Evolutionary conservation across 352 stramenopile species (phyloP).

Genomic region (Phytophthora brassicae): DNA sequence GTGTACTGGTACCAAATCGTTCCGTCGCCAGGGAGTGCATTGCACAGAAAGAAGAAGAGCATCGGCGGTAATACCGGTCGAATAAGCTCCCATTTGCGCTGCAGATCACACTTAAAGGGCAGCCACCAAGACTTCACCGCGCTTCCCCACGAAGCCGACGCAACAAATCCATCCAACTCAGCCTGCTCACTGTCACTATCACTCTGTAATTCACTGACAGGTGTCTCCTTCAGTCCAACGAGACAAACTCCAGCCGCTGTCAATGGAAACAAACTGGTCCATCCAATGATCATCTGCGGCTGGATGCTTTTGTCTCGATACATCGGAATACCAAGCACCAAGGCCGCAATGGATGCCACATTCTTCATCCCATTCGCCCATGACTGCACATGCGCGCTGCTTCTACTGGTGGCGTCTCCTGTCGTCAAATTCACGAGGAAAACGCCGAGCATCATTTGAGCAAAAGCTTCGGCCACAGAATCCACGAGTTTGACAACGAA

Average conservation of each 20-base stretch:
- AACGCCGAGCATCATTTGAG: slow-evolving; percentile 82
- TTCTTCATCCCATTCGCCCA: slow-evolving; percentile 74
- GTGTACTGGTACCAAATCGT: slow-evolving; percentile 86
- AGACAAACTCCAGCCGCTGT: slow-evolving; percentile 52
- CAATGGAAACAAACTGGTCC: slow-evolving; percentile 61
- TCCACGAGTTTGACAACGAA: slow-evolving; percentile 76
- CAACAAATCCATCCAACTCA: background rate
- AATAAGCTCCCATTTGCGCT: slow-evolving; percentile 49
- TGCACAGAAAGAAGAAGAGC: slow-evolving; percentile 85
- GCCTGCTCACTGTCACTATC: background rate
- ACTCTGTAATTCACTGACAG: slow-evolving; percentile 2
- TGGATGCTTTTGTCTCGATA: slow-evolving; percentile 58
- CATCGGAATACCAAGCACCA: slow-evolving; percentile 66
- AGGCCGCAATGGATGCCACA: slow-evolving; percentile 54
- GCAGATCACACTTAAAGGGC: slow-evolving; percentile 49
- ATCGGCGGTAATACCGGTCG: slow-evolving; percentile 64
- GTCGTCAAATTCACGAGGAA: slow-evolving; percentile 69
- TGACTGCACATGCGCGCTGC: slow-evolving; percentile 67
- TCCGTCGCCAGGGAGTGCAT: slow-evolving; percentile 60
- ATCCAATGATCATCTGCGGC: slow-evolving; percentile 59
- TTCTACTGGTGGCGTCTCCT: slow-evolving; percentile 54
- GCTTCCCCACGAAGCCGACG: slow-evolving; percentile 12
- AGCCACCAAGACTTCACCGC: slow-evolving; percentile 35
- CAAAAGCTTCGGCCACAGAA: slow-evolving; percentile 71
- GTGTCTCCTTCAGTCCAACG: slow-evolving; percentile 48